phyloP scores from a whole-genome alignment of 768 basidiomycete species.

The Lactarius akahatsu region DNA sequence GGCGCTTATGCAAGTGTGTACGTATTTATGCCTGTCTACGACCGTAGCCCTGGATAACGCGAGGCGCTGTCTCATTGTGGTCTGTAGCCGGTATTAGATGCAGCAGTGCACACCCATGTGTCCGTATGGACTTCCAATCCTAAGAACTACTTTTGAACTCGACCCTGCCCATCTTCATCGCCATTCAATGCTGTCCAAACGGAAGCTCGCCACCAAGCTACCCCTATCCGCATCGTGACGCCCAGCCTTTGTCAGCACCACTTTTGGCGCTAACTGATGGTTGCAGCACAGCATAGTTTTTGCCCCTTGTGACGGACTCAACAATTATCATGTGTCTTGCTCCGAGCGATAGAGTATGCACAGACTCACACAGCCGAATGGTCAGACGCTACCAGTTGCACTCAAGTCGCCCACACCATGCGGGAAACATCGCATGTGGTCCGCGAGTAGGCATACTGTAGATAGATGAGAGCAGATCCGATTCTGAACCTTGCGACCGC shows the following conservation, averaged over 20 bases:
- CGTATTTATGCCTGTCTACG: slow-evolving; percentile 20
- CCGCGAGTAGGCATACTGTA: neutral
- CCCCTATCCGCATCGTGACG: neutral
- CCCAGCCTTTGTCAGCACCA: slow-evolving; percentile 2
- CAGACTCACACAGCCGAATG: too few relatives aligned
- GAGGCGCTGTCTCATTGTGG: neutral
- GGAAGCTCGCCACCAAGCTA: neutral
- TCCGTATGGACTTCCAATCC: neutral
- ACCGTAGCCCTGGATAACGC: neutral
- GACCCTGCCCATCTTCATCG: neutral
- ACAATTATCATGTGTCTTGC: neutral
- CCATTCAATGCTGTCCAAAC: neutral
- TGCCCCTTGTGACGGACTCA: neutral
- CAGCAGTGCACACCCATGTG: slow-evolving; percentile 3
- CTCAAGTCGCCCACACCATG: neutral
- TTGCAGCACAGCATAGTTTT: neutral
- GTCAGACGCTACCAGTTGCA: too few relatives aligned
- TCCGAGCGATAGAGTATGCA: neutral
- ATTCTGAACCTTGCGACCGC: neutral
- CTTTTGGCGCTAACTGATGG: neutral
- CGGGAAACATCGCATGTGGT: neutral
- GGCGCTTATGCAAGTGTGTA: slow-evolving; percentile 24
- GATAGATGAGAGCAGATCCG: neutral
- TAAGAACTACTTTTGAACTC: neutral
- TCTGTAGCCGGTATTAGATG: neutral